Evolutionary conservation across 1,284 basidiomycete species (phyloP).

Genomic region (Irpex rosettiformis): DNA sequence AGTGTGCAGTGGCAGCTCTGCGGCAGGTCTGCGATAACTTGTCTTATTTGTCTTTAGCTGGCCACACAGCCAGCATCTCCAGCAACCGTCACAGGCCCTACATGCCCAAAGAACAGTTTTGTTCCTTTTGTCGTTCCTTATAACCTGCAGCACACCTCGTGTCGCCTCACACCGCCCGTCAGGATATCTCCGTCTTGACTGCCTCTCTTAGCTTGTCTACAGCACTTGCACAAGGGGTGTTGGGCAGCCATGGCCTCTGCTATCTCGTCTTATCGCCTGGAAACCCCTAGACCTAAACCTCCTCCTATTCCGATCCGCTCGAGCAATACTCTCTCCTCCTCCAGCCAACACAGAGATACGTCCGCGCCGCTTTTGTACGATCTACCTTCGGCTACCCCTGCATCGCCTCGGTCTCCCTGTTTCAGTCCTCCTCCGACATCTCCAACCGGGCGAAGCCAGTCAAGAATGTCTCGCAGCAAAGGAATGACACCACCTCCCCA

Average conservation of each 20-base stretch:
- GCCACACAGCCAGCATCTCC: background rate
- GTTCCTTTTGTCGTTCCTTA: slow-evolving; percentile 12
- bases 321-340: slow-evolving; percentile 40
- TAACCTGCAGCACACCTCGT: slow-evolving; percentile 8
- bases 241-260: slow-evolving; percentile 7
- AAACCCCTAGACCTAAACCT: slow-evolving; percentile 53
- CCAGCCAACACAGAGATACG: slow-evolving; percentile 33
- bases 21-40: background rate
- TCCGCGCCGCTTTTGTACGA: slow-evolving; percentile 69
- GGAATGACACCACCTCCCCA: slow-evolving; percentile 55
- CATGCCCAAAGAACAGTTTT: background rate
- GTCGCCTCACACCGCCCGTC: slow-evolving; percentile 10
- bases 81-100: background rate
- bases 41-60: background rate
- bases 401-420: slow-evolving; percentile 46
- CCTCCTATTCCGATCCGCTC: slow-evolving; percentile 62
- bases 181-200: slow-evolving; percentile 7
- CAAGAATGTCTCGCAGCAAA: slow-evolving; percentile 46
- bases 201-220: background rate
- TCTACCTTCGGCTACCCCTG: slow-evolving; percentile 57
- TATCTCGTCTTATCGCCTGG: slow-evolving; percentile 53
- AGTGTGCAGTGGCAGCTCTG: background rate
- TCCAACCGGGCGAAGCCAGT: slow-evolving; percentile 51
- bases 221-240: background rate
- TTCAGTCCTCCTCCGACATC: slow-evolving; percentile 43